Evolutionary conservation across 2,329 filamentous ascomycete genomes (phyloP), one percentile per base, ranked within the genome.

Genomic region (Endocalyx cinctus): DNA sequence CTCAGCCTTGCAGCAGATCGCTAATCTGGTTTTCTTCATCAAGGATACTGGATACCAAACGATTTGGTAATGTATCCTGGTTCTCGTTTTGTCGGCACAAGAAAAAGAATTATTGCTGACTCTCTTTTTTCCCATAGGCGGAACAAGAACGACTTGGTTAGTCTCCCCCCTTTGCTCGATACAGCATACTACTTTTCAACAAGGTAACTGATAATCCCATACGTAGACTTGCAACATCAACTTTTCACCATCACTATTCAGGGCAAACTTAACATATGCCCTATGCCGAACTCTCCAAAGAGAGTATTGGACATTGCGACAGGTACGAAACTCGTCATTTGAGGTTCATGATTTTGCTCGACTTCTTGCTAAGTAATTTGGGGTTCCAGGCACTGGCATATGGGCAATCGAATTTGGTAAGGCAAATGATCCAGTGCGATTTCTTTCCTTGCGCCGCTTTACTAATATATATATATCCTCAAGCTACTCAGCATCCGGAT

Each of bases 331-430:
- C 18, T 31, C 12, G 23, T 16, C 10, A 13, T 12, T 15, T 20
- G 17, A 16, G 13, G n/a, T n/a, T n/a, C n/a, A n/a, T n/a, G n/a
- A n/a, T n/a, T n/a, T n/a, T 16, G n/a, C 11, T 14, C 27, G 8
- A 5, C 1, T 18, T 7, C 14, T 34, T 17, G 22, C 42, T 51
- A 20, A 51, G n/a, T n/a, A n/a, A n/a, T n/a, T n/a, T n/a, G 28
- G 14, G 7, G 13, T 6, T 13, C 2, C 14, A 53, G 50, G 54
- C 8, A 72, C 69, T 5, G 69, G 69, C 5, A 69, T 69, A 27
- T 72, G 69, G 69, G 67, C 67, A 4, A 63, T 71, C 37, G 64
- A 67, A 29, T 62, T 69, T 36, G 63, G 61, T 42, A 51, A 51
- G 46, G 4, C 12, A 26, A 18, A 17, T 28, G 23, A 8, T 22